phyloP scores from a whole-genome alignment of 2,329 filamentous ascomycete species.

The Bipolaris cookei region DNA sequence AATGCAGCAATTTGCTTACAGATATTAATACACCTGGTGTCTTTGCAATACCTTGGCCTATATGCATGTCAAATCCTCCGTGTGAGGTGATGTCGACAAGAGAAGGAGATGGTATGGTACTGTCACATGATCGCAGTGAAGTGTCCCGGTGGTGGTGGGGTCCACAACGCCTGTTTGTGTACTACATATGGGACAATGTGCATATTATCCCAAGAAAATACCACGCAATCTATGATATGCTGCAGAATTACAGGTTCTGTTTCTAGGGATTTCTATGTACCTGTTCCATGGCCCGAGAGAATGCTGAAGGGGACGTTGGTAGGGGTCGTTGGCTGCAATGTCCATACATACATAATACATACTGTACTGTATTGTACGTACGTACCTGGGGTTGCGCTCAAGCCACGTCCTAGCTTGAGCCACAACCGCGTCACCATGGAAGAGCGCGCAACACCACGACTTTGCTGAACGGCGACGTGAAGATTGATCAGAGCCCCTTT shows the following conservation, averaged over 20 bases:
- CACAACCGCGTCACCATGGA: constrained; percentile 16
- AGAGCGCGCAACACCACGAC: constrained; percentile 5
- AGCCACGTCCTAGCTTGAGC: constrained; percentile 8
- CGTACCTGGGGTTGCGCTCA: constrained; percentile 6
- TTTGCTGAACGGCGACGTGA: neutral
- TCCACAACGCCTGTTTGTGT: neutral
- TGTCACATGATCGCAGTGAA: neutral
- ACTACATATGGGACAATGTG: neutral
- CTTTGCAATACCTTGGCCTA: too few species aligned
- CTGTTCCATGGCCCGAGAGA: neutral
- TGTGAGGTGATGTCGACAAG: neutral
- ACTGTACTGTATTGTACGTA: too few species aligned
- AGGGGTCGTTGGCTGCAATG: neutral
- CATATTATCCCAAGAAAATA: neutral
- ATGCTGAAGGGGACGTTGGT: neutral
- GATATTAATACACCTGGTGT: neutral
- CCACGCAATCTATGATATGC: neutral
- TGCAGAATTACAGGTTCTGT: too few species aligned
- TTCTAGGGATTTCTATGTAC: too few species aligned
- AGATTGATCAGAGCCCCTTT: neutral
- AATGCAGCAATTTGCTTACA: neutral
- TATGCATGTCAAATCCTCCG: neutral
- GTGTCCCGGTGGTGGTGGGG: neutral
- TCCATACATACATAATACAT: too few species aligned
- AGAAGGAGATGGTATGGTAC: too few species aligned